Conservation (phyloP, 2,329 filamentous ascomycete species). For the Trichoderma sp. region DNA sequence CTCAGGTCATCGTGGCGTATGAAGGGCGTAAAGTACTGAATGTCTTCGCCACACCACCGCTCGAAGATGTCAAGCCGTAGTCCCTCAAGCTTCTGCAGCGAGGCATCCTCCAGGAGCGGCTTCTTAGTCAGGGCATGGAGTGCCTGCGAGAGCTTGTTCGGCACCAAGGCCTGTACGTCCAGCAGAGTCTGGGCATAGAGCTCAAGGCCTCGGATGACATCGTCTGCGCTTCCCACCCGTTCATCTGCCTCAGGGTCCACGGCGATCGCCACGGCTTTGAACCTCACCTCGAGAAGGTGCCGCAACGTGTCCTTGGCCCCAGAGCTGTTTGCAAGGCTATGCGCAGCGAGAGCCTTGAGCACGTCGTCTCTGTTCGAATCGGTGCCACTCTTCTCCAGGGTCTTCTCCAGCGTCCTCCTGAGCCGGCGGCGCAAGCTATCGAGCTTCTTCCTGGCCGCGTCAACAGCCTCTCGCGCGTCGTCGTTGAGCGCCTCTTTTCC, state of each 20-base stretch:
- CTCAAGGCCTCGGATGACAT: conserved; percentile 66
- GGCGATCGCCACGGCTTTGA: conserved; percentile 65
- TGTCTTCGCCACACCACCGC: conserved; percentile 79
- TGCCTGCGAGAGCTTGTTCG: conserved; percentile 69
- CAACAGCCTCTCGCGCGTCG: conserved; percentile 49
- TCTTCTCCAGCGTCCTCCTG: conserved; percentile 67
- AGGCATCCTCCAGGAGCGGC: conserved; percentile 70
- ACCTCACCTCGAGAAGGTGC: conserved; percentile 75
- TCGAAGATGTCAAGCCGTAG: conserved; percentile 77
- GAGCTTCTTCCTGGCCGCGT: conserved; percentile 65
- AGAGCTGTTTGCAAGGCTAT: conserved; percentile 78
- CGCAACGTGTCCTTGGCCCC: conserved; percentile 76
- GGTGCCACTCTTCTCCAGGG: conserved; percentile 65
- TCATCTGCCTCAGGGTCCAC: conserved; percentile 56
- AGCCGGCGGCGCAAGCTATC: conserved; percentile 64
- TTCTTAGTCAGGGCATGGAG: conserved; percentile 68
- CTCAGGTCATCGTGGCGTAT: conserved; percentile 78
- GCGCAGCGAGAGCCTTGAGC: conserved; percentile 76
- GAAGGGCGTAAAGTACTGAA: conserved; percentile 83
- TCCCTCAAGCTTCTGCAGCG: conserved; percentile 66
- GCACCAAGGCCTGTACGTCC: conserved; percentile 75
- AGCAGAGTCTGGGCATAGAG: conserved; percentile 77
- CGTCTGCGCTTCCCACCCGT: conserved; percentile 44
- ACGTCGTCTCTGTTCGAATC: conserved; percentile 54
- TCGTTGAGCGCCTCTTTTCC: conserved; percentile 49